Evolutionary conservation across 345 rosid genomes (phyloP), one percentile per base, ranked within the genome.

Genomic region (Raphanus raphanistrum): DNA sequence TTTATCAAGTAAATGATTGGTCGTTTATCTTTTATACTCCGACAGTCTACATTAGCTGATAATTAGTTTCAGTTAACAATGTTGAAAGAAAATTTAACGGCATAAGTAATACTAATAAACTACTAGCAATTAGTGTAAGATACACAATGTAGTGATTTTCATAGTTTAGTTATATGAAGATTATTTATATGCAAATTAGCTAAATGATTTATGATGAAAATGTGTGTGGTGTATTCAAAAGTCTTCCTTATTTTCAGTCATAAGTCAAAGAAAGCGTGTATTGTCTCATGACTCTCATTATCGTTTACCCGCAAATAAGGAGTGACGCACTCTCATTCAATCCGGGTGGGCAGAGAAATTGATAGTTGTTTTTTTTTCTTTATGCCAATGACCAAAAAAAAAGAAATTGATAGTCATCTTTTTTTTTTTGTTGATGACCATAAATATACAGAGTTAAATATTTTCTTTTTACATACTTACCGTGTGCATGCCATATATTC

Each of bases 241-340:
- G 76, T 65, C 54, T 71, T 36, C 68, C 41, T 31, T 5, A 66
- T 54, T 29, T 58, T 54, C 13, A 71, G 62, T 57, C 76, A 43
- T 9, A 29, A 66, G 77, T 72, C 81, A 66, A 72, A 72, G 64
- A 66, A 78, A 48, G 73, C 77, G 52, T 35, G 70, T 43, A 59
- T 66, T 35, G 72, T 41, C 52, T 71, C 54, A 78, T 65, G 8
- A 48, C 57, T 41, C 52, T 71, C 54, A 78, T 65, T 12, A 48
- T 65, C 67, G 21, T 59, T 72, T 72, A 72, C 69, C 81, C 1
- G 63, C 43, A 78, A 66, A 26, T 67, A 59, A 58, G 73, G 73
- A 48, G 32, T 48, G 77, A 72, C 65, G 67, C 55, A 0, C 68
- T 72, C 63, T 72, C 63, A 66, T 66, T 72, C 68, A 45, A 59